phyloP scores from a whole-genome alignment of 2,329 filamentous ascomycete species.

The Fusarium veterinarium region DNA sequence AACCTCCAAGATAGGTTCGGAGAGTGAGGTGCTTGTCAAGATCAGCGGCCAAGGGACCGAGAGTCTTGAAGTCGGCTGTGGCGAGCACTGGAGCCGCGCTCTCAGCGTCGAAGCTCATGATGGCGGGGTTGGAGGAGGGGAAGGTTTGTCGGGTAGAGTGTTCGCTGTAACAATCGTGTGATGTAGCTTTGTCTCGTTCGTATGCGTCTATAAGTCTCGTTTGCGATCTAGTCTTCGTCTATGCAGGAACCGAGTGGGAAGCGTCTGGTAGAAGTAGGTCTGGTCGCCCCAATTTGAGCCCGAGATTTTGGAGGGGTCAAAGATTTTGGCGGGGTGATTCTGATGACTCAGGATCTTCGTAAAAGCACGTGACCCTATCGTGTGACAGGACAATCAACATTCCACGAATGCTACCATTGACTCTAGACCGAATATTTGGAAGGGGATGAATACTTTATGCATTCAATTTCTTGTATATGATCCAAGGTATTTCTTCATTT shows the following conservation, averaged over 20 bases:
- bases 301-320: constrained; percentile 42
- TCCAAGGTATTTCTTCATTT: neutral
- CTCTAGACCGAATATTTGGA: neutral
- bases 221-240: constrained; percentile 1
- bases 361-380: constrained; percentile 28
- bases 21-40: constrained; percentile 90
- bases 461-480: neutral
- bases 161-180: neutral
- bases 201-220: neutral
- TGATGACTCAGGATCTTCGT: constrained; percentile 39
- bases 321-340: constrained; percentile 42
- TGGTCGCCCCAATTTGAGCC: constrained; percentile 31
- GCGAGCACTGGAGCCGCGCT: constrained; percentile 42
- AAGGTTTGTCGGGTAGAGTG: neutral
- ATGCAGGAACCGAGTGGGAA: constrained; percentile 23
- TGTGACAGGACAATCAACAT: constrained; percentile 3
- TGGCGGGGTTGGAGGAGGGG: constrained; percentile 18
- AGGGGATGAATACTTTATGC: constrained; percentile 1
- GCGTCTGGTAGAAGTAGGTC: constrained; percentile 28
- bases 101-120: constrained; percentile 45
- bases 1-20: constrained; percentile 86
- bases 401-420: constrained; percentile 16
- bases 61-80: constrained; percentile 76
- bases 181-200: neutral
- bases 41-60: constrained; percentile 78